Evolutionary conservation across 768 basidiomycete species (phyloP).

Genomic region (Tylopilus vinaceipallidus): DNA sequence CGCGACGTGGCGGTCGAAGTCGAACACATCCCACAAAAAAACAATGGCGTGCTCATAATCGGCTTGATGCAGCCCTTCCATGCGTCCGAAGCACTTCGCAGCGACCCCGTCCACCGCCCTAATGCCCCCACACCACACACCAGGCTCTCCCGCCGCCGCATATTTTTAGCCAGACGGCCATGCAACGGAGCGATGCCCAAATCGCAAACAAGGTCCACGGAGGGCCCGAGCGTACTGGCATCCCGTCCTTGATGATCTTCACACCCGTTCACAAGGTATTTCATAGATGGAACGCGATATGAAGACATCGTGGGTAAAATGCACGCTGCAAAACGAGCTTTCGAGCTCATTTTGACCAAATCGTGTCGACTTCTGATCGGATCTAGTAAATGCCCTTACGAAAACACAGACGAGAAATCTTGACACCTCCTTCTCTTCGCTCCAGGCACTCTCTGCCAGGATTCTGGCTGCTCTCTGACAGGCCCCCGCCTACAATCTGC

Average conservation of each 20-base stretch:
- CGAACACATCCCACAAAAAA: too few relatives aligned
- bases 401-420: background rate
- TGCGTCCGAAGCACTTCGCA: background rate
- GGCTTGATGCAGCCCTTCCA: background rate
- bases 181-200: background rate
- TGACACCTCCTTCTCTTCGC: too few relatives aligned
- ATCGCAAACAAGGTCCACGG: background rate
- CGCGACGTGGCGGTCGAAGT: too few relatives aligned
- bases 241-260: constrained; percentile 1
- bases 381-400: constrained; percentile 5
- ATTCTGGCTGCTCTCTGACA: background rate
- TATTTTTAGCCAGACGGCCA: background rate
- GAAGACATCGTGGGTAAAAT: constrained; percentile 22
- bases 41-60: too few relatives aligned
- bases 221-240: background rate
- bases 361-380: constrained; percentile 26
- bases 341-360: constrained; percentile 32
- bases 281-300: constrained; percentile 26
- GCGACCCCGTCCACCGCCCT: background rate
- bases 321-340: constrained; percentile 4
- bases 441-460: constrained; percentile 2
- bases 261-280: constrained; percentile 10
- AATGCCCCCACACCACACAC: background rate
- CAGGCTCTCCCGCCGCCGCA: background rate
- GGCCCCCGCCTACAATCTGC: background rate